A percentile compares a stretch with the other conserved stretches of the same genome.
Evolutionary conservation across 2,329 filamentous ascomycete genomes (phyloP).

Genomic region (Colletotrichum shisoi): DNA sequence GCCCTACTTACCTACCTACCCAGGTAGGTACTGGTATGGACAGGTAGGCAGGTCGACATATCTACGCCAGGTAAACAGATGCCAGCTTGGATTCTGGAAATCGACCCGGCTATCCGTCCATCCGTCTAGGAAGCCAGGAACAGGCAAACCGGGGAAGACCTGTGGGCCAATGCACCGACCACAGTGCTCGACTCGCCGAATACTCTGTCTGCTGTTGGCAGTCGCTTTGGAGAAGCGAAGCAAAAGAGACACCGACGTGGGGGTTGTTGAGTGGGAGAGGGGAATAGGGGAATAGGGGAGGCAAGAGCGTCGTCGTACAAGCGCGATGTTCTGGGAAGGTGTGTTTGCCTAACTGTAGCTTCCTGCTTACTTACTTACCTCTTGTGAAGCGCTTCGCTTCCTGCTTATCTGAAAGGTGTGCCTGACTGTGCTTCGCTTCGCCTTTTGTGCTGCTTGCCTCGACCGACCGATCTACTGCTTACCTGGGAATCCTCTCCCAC

Average conservation of each 20-base stretch:
- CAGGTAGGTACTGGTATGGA: no score
- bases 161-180: background rate
- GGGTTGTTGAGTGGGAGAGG: background rate
- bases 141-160: background rate
- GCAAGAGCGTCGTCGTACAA: constrained; percentile 3
- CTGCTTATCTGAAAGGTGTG: background rate
- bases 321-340: background rate
- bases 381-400: background rate
- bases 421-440: background rate
- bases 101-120: background rate
- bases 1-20: no score
- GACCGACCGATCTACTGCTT: background rate
- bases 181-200: background rate
- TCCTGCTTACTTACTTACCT: no score
- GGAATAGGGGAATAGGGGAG: background rate
- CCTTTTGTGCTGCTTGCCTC: background rate
- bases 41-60: no score
- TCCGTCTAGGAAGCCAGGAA: background rate
- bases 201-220: no score
- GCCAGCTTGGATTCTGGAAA: no score
- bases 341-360: background rate
- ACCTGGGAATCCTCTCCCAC: no score
- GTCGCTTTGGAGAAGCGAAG: no score
- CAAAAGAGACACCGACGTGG: no score
- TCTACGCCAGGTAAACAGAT: background rate